Percentiles rank a stretch among this genome's conserved stretches.
These are phyloP conservation scores for Fusarium nanum DNA, from an alignment of 2,329 filamentous ascomycete species.

Conservation along the genomic window DNA sequence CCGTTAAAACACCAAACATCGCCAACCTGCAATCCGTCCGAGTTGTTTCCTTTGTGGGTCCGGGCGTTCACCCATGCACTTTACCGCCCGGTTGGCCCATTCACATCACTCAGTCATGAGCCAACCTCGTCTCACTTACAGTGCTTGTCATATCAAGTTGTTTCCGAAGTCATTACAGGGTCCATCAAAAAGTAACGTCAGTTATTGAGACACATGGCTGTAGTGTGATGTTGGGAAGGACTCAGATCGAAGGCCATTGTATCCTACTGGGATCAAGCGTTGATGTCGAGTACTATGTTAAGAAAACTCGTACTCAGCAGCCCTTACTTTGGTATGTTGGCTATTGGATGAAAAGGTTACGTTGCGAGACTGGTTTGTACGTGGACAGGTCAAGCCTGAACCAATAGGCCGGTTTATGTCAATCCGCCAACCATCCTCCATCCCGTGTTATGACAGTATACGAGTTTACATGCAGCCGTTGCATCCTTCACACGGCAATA, in stretches of 20 bases:
- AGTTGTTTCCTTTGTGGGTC: slow-evolving; percentile 37
- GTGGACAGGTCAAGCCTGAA: neutral
- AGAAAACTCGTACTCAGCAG: neutral
- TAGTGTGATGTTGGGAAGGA: neutral
- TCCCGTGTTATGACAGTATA: neutral
- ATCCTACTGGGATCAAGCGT: neutral
- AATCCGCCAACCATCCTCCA: neutral
- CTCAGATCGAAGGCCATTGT: neutral
- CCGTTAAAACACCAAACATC: slow-evolving; percentile 39
- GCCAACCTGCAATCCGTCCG: slow-evolving; percentile 26
- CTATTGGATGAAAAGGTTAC: neutral
- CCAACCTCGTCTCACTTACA: slow-evolving; percentile 34
- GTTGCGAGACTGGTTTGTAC: neutral
- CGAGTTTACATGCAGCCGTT: slow-evolving; percentile 1
- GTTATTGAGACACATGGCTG: neutral
- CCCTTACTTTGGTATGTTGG: neutral
- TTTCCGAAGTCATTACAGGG: neutral
- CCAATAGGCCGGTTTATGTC: neutral
- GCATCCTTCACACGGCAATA: neutral
- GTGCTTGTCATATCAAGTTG: slow-evolving; percentile 3
- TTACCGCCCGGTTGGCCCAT: slow-evolving; percentile 17
- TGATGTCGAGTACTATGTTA: neutral
- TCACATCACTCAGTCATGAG: slow-evolving; percentile 34
- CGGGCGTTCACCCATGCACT: slow-evolving; percentile 20
- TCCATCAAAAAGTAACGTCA: neutral